Evolutionary conservation across 345 rosid species (phyloP).

Genomic region (Corchorus olitorius): DNA sequence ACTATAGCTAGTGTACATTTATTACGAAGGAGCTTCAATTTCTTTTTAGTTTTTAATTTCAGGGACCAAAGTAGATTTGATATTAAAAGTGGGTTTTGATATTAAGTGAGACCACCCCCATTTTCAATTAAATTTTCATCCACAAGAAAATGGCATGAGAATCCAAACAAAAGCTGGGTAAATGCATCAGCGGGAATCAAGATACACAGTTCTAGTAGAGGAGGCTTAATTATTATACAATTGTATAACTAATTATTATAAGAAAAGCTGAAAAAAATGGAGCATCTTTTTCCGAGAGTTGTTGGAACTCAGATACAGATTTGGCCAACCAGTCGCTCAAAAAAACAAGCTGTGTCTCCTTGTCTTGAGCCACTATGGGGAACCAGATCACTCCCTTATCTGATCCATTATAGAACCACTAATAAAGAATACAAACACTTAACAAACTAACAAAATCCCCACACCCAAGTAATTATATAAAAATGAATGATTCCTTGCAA

Average conservation of each 20-base stretch:
- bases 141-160: not conserved
- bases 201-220: not conserved
- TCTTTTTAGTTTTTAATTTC: too few relatives aligned
- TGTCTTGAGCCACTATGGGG: slow-evolving; percentile 16
- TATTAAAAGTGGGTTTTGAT: too few relatives aligned
- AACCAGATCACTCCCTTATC: slow-evolving; percentile 13
- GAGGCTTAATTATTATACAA: not conserved
- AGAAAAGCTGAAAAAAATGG: not conserved
- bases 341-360: slow-evolving; percentile 19
- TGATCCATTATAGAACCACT: not conserved
- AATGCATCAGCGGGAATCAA: not conserved
- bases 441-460: not conserved
- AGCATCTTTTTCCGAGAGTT: slow-evolving; percentile 31
- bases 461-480: not conserved
- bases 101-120: not conserved
- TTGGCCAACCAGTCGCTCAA: slow-evolving; percentile 39
- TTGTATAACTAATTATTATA: not conserved
- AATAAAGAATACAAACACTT: not conserved
- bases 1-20: too few relatives aligned
- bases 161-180: not conserved
- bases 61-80: too few relatives aligned
- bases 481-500: slow-evolving; percentile 2
- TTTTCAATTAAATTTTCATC: not conserved
- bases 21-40: too few relatives aligned
- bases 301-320: slow-evolving; percentile 42